phyloP scores from a whole-genome alignment of 306 rosid genomes.

The Amphicarpaea edgeworthii region DNA sequence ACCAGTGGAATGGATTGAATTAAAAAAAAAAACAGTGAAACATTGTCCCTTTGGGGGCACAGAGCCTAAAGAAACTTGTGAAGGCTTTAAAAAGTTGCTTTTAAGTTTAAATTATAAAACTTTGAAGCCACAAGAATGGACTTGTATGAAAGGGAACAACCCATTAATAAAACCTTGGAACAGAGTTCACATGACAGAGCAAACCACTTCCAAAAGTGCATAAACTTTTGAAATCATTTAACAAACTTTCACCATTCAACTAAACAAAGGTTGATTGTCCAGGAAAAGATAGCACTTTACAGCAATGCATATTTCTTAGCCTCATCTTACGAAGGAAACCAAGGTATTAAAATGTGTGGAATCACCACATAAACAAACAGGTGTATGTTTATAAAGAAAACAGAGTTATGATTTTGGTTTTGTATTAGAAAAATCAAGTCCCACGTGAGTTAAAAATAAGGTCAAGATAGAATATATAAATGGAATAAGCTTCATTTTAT shows the following conservation, averaged over 20 bases:
- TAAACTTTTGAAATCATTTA: conserved; percentile 52
- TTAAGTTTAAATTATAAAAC: conserved; percentile 29
- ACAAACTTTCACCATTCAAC: conserved; percentile 35
- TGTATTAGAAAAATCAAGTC: no score
- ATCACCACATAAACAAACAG: conserved; percentile 34
- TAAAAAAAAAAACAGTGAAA: conserved; percentile 46
- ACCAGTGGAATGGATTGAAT: conserved; percentile 44
- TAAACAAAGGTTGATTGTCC: conserved; percentile 9
- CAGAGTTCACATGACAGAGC: conserved; percentile 52
- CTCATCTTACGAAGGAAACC: background rate
- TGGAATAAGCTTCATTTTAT: no score
- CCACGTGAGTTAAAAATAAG: no score
- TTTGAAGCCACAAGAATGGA: conserved; percentile 43
- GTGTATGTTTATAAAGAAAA: conserved; percentile 2
- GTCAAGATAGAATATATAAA: no score
- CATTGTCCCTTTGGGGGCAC: conserved; percentile 40
- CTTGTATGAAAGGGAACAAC: conserved; percentile 30
- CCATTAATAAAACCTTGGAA: conserved; percentile 31
- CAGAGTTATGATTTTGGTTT: no score
- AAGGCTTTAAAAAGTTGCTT: conserved; percentile 36
- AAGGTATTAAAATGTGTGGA: background rate
- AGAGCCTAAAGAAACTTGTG: conserved; percentile 31
- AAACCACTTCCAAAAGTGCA: conserved; percentile 49
- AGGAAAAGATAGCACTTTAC: background rate
- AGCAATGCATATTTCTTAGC: conserved; percentile 44